Base-by-base conservation (phyloP, 768 basidiomycete species). In the Russula lepida region DNA sequence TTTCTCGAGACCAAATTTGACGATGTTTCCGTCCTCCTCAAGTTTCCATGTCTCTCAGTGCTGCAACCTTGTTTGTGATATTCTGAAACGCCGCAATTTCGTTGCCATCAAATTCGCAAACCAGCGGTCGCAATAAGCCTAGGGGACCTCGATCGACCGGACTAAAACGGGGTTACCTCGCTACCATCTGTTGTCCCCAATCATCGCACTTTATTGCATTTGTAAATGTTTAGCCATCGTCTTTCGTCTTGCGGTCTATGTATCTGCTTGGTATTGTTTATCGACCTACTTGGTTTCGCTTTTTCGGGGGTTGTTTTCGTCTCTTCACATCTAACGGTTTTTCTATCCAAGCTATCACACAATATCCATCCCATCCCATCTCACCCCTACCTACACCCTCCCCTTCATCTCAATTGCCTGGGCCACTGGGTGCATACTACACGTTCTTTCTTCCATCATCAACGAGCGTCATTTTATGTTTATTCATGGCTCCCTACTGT, bases 391-490 rank as follows among this genome's bases (percentile, higher is more conserved):
- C 13, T 35, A 21, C n/a, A 17, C n/a, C 30, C 5, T 17, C n/a
- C 5, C 19, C 23, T 9, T n/a, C 39, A 41, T 25, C 15, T 4
- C 43, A 51, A 51, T 15, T 27, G 21, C 33, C 39, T 52, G 49
- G 15, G 23, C 43, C 8, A 27, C 33, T 37, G 60, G 48, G 59
- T 44, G 41, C 43, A 62, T 25, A 37, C 23, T 44, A 46, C 32
- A 61, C 43, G 23, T 21, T 19, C 11, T n/a, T 32, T 37, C 32
- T 25, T 19, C 35, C 37, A 54, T 58, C 30, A 41, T 55, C 56
- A 54, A 54, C 21, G 19, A 58, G 51, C 43, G 56, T 53, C 56
- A 54, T 54, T 54, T 54, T 63, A 63, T 63, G 62, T 63, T 63
- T 63, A 63, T 63, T 63, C 62, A 41, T 35, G 35, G 62, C 39